Evolutionary conservation across 345 rosid species (phyloP).

Genomic region (Kernera saxatilis): DNA sequence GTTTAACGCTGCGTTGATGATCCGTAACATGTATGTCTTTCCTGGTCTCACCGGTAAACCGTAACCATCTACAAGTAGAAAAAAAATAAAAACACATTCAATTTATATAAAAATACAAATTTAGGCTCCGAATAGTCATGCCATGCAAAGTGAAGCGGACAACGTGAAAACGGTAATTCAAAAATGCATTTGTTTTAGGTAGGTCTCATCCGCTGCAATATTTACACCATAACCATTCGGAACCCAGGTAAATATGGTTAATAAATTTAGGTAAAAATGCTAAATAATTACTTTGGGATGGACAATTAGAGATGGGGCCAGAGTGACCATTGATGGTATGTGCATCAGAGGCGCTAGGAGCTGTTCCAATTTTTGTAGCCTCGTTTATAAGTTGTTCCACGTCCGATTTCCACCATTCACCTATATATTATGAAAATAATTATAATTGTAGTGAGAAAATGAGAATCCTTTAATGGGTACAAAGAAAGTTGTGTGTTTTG

Average conservation of each 20-base stretch:
- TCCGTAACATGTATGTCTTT: conserved; percentile 66
- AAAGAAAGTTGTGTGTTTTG: conserved; percentile 20
- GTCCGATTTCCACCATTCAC: conserved; percentile 99
- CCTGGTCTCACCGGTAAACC: conserved; percentile 46
- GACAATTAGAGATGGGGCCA: conserved; percentile 51
- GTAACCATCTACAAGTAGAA: conserved; percentile 2
- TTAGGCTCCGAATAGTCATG: too few relatives aligned
- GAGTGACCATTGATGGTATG: conserved; percentile 87
- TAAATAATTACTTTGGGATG: conserved; percentile 40
- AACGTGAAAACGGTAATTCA: background rate
- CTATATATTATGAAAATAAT: conserved; percentile 21
- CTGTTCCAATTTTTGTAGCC: conserved; percentile 56
- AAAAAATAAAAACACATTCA: background rate
- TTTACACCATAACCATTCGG: background rate
- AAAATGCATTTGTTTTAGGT: background rate
- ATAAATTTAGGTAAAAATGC: background rate
- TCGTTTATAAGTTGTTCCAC: conserved; percentile 71
- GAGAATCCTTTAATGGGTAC: background rate
- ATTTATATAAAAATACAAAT: background rate
- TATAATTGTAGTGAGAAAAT: background rate
- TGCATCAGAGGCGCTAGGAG: conserved; percentile 81
- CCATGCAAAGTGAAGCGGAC: background rate
- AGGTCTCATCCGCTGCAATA: background rate
- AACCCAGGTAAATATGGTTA: background rate
- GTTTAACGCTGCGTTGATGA: conserved; percentile 79